phyloP scores from a whole-genome alignment of 768 basidiomycete species.

The Hericium coralloides region DNA sequence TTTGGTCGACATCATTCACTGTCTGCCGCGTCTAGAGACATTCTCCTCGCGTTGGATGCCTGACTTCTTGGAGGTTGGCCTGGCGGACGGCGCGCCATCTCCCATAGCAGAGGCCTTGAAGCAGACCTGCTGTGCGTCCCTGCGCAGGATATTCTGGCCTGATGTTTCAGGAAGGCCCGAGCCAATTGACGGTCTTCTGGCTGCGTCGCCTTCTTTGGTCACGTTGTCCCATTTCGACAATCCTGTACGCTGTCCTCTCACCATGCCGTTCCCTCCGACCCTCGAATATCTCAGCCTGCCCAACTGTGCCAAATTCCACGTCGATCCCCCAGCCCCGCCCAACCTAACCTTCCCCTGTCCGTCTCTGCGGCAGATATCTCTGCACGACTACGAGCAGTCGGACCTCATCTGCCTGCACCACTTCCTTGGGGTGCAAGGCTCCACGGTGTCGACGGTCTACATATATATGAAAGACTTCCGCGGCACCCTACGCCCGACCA shows the following conservation, averaged over 20 bases:
- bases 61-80: no score
- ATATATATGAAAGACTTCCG: neutral
- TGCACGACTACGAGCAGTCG: neutral
- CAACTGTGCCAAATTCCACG: neutral
- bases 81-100: neutral
- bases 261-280: neutral
- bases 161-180: neutral
- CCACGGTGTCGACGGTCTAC: neutral
- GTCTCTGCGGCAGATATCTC: neutral
- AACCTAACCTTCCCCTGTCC: neutral
- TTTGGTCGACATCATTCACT: neutral
- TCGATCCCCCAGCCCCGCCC: neutral
- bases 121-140: neutral
- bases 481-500: neutral
- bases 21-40: neutral
- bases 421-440: neutral
- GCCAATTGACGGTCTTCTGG: neutral
- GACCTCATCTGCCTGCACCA: neutral
- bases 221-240: neutral
- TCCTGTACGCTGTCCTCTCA: neutral
- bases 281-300: neutral
- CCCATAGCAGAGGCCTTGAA: neutral
- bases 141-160: neutral
- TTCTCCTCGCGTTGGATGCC: neutral
- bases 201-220: no score